phyloP scores from a whole-genome alignment of 805 yeast genomes.

The Isabelozyma gotoi region DNA sequence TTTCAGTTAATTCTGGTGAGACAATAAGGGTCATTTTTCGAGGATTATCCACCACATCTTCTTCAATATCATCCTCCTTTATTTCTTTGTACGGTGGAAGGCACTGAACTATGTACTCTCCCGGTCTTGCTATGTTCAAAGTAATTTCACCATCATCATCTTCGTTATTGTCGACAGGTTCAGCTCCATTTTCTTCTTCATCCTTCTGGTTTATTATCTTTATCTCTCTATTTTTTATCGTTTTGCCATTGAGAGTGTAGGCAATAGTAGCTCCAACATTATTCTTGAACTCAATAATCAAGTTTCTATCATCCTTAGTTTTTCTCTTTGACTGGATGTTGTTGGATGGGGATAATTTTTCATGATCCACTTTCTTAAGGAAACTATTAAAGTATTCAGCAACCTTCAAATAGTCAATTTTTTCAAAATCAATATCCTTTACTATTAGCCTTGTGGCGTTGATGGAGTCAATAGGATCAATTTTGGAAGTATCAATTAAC shows the following conservation, averaged over 20 bases:
- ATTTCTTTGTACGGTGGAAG: conserved; percentile 13
- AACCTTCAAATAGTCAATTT: conserved; percentile 34
- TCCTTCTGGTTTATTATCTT: conserved; percentile 8
- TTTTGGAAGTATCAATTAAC: conserved; percentile 32
- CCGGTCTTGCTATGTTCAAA: conserved; percentile 26
- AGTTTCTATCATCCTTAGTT: conserved; percentile 32
- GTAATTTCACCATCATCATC: conserved; percentile 17
- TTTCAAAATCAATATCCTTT: conserved; percentile 30
- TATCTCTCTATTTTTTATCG: conserved; percentile 19
- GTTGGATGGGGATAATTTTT: conserved; percentile 29
- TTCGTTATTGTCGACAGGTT: conserved; percentile 12
- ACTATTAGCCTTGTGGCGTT: conserved; percentile 31
- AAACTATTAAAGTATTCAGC: conserved; percentile 46
- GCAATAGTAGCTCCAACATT: conserved; percentile 56
- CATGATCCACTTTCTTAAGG: conserved; percentile 43
- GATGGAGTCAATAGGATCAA: conserved; percentile 39
- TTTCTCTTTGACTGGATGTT: conserved; percentile 34
- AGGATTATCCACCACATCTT: conserved; percentile 39
- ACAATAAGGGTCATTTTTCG: conserved; percentile 48
- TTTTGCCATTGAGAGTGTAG: conserved; percentile 39
- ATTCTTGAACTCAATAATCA: conserved; percentile 53
- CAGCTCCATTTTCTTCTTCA: conserved; percentile 1
- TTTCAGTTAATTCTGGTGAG: conserved; percentile 42
- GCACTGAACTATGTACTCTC: conserved; percentile 34
- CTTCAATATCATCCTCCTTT: conserved; percentile 19